Evolutionary conservation across 192 early-diverging fungal species (phyloP), one percentile per base, ranked within the genome.

Genomic region (Coemansia sp.): DNA sequence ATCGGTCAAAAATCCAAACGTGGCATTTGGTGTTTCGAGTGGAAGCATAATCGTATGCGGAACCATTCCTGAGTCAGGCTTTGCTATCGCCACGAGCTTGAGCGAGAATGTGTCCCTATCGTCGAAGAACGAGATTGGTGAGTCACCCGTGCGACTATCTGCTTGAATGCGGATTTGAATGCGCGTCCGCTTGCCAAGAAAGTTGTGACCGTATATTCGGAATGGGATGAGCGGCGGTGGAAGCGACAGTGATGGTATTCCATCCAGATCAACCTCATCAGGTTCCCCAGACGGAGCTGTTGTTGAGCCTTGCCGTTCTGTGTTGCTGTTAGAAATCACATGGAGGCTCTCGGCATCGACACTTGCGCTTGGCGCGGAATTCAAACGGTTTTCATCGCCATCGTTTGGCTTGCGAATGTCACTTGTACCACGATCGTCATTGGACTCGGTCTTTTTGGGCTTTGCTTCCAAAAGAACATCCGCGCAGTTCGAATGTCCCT

Each of bases 221-320:
- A 99, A 93, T 4, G 97, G 97, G 60, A 99, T 94, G 33, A 99
- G 94, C 10, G 97, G 97, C 18, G 97, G 97, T 9, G 97, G 97
- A 30, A 99, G 69, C 7, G 91, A 93, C 7, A 99, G 84, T 10
- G 94, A 93, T 9, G 97, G 97, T 46, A 99, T 91, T 30, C 83
- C 88, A 49, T 96, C 94, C 64, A 99, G 67, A 66, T 97, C 95
- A 23, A 90, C 62, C 34, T 90, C 90, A 10, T 74, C 66, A 69
- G 84, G 67, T 37, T 63, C 68, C 18, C 30, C 55, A 13, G 55
- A 21, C 10, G 30, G 28, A 20, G 55, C 30, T 31, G 55, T 10
- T 51, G 23, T 28, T 26, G 2, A 8, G 2, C 4, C 20, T 2
- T 51, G 48, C 12, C 7, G 25, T n/a, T 26, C 31, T 33, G 55